Base-by-base conservation (phyloP, 768 basidiomycete genomes). In the Trametes meyenii region DNA sequence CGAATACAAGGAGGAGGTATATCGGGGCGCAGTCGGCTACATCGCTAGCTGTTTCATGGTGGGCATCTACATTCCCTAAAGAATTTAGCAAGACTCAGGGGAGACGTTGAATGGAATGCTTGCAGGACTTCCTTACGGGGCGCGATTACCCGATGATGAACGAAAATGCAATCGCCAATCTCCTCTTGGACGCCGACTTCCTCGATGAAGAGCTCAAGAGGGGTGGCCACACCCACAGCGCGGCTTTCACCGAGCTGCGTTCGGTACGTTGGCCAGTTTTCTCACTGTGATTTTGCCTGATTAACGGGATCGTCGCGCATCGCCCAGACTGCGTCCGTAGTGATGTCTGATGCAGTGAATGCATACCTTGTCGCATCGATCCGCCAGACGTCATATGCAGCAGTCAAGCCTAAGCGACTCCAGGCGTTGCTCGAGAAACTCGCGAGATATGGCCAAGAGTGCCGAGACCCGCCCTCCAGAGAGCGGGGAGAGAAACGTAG, bases 21-120 rank as follows among this genome's bases (percentile, higher is more conserved):
- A 97, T 73, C 85, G 84, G 64, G 89, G 86, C 45, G 96, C 97
- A 14, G 79, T 96, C n/a, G 79, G 84, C 35, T 93, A 97, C 69
- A 92, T 97, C 59, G 88, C 92, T 0, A 86, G 88, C 58, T 92
- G 88, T 61, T 78, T 98, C 33, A 92, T 95, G 88, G 97, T 98
- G 60, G 57, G 85, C 11, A 10, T 23, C 13, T 4, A 7, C 21
- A 12, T 4, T 5, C 51, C 14, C n/a, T 10, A 10, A 3, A 24
- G n/a, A 1, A 3, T 39, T 17, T 13, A 7, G 7, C 29, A 13
- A 10, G 48, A 35, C 3, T 11, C 6, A 2, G 14, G 16, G 14
- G 26, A 5, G 12, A 17, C 13, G 19, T 23, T 21, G 33, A 42
- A 8, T n/a, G 39, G 17, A 43, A 55, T 49, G 50, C 46, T 42